Percentiles rank a stretch among this genome's conserved stretches.
These are phyloP conservation scores for Ogataea paraovalis DNA, from an alignment of 805 yeast genomes.

Conservation along the genomic window DNA sequence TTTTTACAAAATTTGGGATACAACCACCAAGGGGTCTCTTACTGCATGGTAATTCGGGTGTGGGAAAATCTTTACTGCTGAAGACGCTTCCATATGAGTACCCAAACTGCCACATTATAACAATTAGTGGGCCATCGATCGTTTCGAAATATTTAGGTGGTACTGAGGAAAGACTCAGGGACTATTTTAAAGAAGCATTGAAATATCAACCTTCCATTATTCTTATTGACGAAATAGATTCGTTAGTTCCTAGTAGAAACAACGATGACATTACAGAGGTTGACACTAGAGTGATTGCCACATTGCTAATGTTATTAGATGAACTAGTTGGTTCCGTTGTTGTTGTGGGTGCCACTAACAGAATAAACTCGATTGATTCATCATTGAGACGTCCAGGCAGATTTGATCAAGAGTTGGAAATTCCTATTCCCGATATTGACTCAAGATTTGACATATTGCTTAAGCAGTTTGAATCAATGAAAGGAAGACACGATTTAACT, in stretches of 20 bases:
- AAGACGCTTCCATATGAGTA: slow-evolving; percentile 75
- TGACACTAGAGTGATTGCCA: slow-evolving; percentile 87
- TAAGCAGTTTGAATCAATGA: slow-evolving; percentile 57
- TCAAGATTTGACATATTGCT: slow-evolving; percentile 71
- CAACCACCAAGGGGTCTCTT: slow-evolving; percentile 90
- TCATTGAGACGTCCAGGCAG: slow-evolving; percentile 90
- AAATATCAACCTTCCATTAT: slow-evolving; percentile 84
- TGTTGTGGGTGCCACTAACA: slow-evolving; percentile 88
- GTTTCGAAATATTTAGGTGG: slow-evolving; percentile 93
- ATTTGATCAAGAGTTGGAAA: slow-evolving; percentile 87
- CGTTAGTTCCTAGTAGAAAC: slow-evolving; percentile 79
- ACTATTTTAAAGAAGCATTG: slow-evolving; percentile 78
- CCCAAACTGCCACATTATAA: slow-evolving; percentile 72
- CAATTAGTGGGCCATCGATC: slow-evolving; percentile 86
- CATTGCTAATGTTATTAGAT: slow-evolving; percentile 78
- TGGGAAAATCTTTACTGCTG: slow-evolving; percentile 89
- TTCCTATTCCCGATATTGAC: slow-evolving; percentile 88
- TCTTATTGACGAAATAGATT: slow-evolving; percentile 90
- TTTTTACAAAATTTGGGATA: slow-evolving; percentile 81
- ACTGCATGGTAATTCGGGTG: slow-evolving; percentile 97
- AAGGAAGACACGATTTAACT: slow-evolving; percentile 42
- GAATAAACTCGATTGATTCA: slow-evolving; percentile 87
- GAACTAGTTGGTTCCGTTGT: slow-evolving; percentile 62
- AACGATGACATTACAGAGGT: slow-evolving; percentile 88
- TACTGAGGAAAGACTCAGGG: slow-evolving; percentile 82